Evolutionary conservation across 2,329 filamentous ascomycete genomes (phyloP).

Genomic region (Hypoxylon sp.): DNA sequence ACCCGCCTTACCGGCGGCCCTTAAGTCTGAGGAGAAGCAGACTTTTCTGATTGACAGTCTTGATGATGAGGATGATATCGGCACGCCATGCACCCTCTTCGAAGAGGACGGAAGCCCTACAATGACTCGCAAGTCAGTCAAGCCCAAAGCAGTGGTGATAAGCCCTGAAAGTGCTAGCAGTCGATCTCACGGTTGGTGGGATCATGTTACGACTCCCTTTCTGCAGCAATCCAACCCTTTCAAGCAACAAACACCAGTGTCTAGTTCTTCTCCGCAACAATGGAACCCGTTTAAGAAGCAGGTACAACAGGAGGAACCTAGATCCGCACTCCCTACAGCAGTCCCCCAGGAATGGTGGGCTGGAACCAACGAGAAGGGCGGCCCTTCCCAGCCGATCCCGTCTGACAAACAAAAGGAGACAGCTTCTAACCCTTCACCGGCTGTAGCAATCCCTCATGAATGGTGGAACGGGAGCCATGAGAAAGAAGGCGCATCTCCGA

Average conservation of each 20-base stretch:
- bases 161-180: conserved; percentile 67
- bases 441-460: conserved; percentile 40
- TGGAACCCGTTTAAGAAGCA: conserved; percentile 71
- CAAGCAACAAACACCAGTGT: conserved; percentile 54
- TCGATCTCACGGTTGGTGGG: conserved; percentile 82
- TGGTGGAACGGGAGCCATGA: conserved; percentile 53
- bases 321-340: conserved; percentile 20
- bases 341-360: conserved; percentile 50
- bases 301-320: conserved; percentile 53
- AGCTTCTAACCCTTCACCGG: conserved; percentile 10
- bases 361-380: conserved; percentile 50
- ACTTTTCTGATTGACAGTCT: conserved; percentile 57
- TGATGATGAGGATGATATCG: conserved; percentile 62
- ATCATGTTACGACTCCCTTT: conserved; percentile 81
- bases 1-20: conserved; percentile 67
- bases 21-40: conserved; percentile 59
- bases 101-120: conserved; percentile 74
- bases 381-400: conserved; percentile 55
- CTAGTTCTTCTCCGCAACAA: conserved; percentile 38
- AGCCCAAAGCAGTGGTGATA: conserved; percentile 57
- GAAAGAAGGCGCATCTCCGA: conserved; percentile 43
- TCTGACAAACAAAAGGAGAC: conserved; percentile 53
- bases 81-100: conserved; percentile 76
- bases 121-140: conserved; percentile 58
- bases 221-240: conserved; percentile 63